Conservation (phyloP, 306 rosid genomes). For the Vigna trinervia region DNA sequence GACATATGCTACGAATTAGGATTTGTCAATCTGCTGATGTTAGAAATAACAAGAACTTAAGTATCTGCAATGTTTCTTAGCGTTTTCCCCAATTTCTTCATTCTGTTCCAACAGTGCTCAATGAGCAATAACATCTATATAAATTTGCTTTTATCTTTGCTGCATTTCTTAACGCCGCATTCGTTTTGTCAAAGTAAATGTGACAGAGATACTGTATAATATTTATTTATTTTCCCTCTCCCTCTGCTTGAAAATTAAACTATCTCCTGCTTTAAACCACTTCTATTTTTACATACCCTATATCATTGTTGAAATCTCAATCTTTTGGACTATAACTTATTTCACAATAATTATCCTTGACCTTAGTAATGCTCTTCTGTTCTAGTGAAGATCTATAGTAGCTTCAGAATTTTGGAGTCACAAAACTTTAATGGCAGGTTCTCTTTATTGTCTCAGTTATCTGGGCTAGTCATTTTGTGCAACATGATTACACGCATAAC, state of each 20-base stretch:
- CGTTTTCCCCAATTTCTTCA: not conserved
- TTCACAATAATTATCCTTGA: not conserved
- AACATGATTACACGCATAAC: not conserved
- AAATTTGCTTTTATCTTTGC: slow-evolving; percentile 5
- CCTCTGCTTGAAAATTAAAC: too few relatives aligned
- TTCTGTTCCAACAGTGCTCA: not conserved
- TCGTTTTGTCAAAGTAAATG: not conserved
- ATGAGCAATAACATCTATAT: not conserved
- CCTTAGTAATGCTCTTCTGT: not conserved
- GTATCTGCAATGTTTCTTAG: not conserved
- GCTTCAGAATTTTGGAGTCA: slow-evolving; percentile 9
- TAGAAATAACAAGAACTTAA: not conserved
- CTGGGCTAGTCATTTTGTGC: slow-evolving; percentile 8
- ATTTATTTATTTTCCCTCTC: too few relatives aligned
- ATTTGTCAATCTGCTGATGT: slow-evolving; percentile 10
- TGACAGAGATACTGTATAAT: not conserved
- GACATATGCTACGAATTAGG: slow-evolving; percentile 10
- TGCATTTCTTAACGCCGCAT: not conserved
- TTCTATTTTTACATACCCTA: not conserved
- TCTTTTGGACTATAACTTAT: not conserved
- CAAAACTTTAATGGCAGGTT: not conserved
- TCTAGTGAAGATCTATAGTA: not conserved
- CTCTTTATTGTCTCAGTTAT: not conserved
- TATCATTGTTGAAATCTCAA: not conserved
- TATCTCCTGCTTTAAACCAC: not conserved